Conservation (phyloP, 2,329 filamentous ascomycete genomes). For the Dothideomycetidae sp. region DNA sequence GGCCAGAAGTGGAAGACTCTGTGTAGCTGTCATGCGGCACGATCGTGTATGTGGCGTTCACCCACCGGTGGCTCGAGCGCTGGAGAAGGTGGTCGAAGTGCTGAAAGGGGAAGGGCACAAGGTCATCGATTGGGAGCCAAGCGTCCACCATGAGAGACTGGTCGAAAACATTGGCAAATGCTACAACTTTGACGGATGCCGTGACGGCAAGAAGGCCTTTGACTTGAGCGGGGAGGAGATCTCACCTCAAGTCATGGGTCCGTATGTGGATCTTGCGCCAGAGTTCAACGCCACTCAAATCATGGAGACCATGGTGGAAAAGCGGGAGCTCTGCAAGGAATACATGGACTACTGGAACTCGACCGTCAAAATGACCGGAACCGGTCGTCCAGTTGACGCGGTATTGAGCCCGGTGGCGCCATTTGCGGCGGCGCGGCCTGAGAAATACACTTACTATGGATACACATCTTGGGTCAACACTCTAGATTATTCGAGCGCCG, state of each 20-base stretch:
- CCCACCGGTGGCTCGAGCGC: constrained; percentile 43
- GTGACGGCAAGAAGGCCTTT: constrained; percentile 37
- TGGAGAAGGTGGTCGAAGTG: constrained; percentile 37
- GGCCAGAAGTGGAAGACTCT: constrained; percentile 29
- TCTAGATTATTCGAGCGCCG: constrained; percentile 41
- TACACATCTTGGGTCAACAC: constrained; percentile 37
- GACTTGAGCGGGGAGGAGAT: constrained; percentile 41
- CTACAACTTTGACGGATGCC: constrained; percentile 37
- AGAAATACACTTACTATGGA: constrained; percentile 34
- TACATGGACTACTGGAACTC: constrained; percentile 53
- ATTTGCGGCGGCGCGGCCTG: constrained; percentile 34
- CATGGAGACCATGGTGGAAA: constrained; percentile 37
- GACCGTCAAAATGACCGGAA: constrained; percentile 36
- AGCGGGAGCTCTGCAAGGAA: constrained; percentile 40
- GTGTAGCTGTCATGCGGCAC: constrained; percentile 40
- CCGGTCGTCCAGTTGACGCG: constrained; percentile 37
- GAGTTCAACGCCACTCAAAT: constrained; percentile 31
- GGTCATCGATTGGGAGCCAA: constrained; percentile 46
- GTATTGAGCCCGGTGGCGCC: constrained; percentile 38
- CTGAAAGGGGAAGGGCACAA: constrained; percentile 41
- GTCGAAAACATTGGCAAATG: constrained; percentile 22
- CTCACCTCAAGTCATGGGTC: constrained; percentile 30
- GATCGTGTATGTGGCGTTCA: constrained; percentile 39
- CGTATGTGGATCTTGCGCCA: constrained; percentile 15
- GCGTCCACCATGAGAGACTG: constrained; percentile 30